phyloP scores from a whole-genome alignment of 225 moss, liverwort and hornwort species.

The Ulota crispa region DNA sequence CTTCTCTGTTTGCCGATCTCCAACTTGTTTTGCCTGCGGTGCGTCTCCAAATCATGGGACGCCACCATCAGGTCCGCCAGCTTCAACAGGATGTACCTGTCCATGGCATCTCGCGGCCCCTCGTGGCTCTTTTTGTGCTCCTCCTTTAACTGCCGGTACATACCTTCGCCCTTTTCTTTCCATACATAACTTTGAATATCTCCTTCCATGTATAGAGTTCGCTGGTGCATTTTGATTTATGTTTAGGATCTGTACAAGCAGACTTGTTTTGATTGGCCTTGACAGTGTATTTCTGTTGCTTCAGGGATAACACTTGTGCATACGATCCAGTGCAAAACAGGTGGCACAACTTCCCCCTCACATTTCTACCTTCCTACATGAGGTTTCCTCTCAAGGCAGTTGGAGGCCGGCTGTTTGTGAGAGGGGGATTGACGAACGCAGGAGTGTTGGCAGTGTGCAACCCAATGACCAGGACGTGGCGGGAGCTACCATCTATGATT shows the following conservation, averaged over 20 bases:
- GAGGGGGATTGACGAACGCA: constrained; percentile 51
- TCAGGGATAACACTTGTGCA: constrained; percentile 55
- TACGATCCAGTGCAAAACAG: constrained; percentile 56
- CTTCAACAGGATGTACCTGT: constrained; percentile 53
- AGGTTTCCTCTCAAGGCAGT: constrained; percentile 48
- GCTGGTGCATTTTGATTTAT: not conserved
- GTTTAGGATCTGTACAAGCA: not conserved
- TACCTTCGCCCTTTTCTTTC: not conserved
- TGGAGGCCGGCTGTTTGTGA: constrained; percentile 48
- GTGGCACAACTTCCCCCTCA: constrained; percentile 59
- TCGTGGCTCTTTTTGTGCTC: constrained; percentile 71
- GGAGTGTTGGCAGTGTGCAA: constrained; percentile 60
- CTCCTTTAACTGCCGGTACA: constrained; percentile 60
- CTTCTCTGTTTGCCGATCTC: constrained; percentile 49
- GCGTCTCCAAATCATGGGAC: constrained; percentile 59
- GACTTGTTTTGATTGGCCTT: not conserved
- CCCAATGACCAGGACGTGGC: constrained; percentile 61
- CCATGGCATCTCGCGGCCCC: constrained; percentile 36
- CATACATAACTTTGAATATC: not conserved
- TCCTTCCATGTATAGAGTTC: not conserved
- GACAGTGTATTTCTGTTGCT: not conserved
- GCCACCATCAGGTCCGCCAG: constrained; percentile 43
- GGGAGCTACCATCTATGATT: constrained; percentile 58
- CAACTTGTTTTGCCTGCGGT: constrained; percentile 50
- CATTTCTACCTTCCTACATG: constrained; percentile 55